Percentiles rank a stretch among this genome's conserved stretches.
phyloP scores from a whole-genome alignment of 108 stramenopile species.

The Fragilariopsis cylindrus region DNA sequence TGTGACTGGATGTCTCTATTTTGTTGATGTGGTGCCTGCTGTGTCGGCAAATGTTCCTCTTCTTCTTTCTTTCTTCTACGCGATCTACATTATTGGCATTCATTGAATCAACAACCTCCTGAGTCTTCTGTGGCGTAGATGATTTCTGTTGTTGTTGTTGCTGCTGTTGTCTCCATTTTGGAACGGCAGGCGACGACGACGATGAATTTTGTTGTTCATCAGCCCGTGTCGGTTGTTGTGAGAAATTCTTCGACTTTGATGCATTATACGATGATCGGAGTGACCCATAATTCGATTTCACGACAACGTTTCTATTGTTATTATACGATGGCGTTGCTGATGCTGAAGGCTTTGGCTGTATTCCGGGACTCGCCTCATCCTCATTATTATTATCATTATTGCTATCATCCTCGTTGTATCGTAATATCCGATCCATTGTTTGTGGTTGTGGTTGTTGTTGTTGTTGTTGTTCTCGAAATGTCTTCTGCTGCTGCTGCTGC shows the following conservation, averaged over 20 bases:
- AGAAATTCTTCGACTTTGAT: neutral
- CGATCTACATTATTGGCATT: neutral
- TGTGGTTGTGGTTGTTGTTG: too few species aligned
- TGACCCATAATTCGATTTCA: conserved; percentile 4
- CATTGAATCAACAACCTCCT: neutral
- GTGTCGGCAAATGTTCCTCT: conserved; percentile 2
- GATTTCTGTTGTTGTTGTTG: neutral
- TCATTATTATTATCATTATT: too few species aligned
- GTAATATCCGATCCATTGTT: too few species aligned
- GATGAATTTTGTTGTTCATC: too few species aligned
- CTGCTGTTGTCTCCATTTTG: conserved; percentile 5
- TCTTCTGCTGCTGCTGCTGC: too few species aligned
- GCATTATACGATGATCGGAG: conserved; percentile 17
- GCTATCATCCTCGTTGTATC: too few species aligned
- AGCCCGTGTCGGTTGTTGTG: neutral
- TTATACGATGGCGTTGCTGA: neutral
- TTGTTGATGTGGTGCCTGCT: too few species aligned
- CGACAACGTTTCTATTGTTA: neutral
- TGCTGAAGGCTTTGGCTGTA: neutral
- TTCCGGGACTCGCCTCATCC: too few species aligned
- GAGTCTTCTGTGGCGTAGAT: neutral
- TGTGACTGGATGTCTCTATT: neutral
- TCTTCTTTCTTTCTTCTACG: conserved; percentile 40
- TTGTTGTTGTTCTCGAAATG: too few species aligned
- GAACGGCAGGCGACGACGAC: neutral